Evolutionary conservation across 805 yeast genomes (phyloP).

Genomic region (Pichia membranifaciens): DNA sequence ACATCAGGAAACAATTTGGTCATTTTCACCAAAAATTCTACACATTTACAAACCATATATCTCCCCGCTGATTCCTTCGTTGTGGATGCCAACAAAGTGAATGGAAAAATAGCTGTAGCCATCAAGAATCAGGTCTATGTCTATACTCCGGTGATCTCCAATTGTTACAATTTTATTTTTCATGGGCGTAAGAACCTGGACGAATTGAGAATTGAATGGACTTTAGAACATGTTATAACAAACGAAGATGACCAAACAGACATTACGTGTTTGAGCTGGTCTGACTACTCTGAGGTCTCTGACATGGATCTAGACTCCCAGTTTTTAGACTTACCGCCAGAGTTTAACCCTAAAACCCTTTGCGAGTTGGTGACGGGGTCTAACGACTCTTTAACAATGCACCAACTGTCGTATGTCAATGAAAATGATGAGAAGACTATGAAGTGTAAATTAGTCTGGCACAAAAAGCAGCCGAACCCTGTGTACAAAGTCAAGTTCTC

Average conservation of each 20-base stretch:
- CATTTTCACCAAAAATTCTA: constrained; percentile 45
- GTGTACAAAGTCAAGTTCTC: constrained; percentile 54
- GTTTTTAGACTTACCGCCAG: constrained; percentile 29
- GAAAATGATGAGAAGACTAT: constrained; percentile 17
- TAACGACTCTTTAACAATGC: constrained; percentile 42
- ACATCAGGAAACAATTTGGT: constrained; percentile 87
- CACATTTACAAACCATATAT: constrained; percentile 70
- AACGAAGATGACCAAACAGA: constrained; percentile 20
- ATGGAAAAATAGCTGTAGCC: constrained; percentile 60
- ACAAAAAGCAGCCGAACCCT: constrained; percentile 52
- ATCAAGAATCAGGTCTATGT: constrained; percentile 39
- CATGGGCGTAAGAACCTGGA: constrained; percentile 28
- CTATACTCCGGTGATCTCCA: constrained; percentile 53
- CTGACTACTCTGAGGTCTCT: constrained; percentile 29
- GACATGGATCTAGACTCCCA: constrained; percentile 25
- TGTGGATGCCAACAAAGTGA: constrained; percentile 54
- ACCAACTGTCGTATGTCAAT: constrained; percentile 36
- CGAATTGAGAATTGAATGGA: constrained; percentile 30
- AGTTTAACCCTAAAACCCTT: constrained; percentile 31
- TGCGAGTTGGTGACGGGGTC: constrained; percentile 63
- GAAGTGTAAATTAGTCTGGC: constrained; percentile 36
- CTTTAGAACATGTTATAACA: constrained; percentile 23
- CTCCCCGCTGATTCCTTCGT: constrained; percentile 60
- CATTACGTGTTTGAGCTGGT: constrained; percentile 32
- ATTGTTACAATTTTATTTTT: constrained; percentile 31